phyloP scores from a whole-genome alignment of 495 filamentous ascomycete species.

The Parathielavia appendiculata region DNA sequence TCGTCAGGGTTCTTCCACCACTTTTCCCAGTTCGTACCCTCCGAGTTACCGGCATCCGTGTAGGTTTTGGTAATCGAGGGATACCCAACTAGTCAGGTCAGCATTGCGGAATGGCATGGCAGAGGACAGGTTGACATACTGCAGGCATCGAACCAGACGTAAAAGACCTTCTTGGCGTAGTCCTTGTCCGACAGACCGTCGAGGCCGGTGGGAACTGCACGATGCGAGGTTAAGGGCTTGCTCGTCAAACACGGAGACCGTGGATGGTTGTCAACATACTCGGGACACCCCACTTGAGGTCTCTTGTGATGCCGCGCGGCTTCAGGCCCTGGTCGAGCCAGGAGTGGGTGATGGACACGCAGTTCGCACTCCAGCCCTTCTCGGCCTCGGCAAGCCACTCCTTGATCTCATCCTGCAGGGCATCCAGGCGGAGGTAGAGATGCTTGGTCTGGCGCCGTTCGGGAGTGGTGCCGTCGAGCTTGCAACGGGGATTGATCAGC shows the following conservation, averaged over 20 bases:
- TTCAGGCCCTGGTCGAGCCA: constrained; percentile 82
- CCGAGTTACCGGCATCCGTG: constrained; percentile 48
- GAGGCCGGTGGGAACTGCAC: constrained; percentile 28
- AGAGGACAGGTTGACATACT: constrained; percentile 30
- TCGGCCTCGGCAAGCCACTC: constrained; percentile 56
- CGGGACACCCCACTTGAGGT: constrained; percentile 79
- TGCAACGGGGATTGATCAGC: constrained; percentile 60
- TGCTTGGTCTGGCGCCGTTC: constrained; percentile 58
- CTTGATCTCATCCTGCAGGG: constrained; percentile 66
- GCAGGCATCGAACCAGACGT: constrained; percentile 98
- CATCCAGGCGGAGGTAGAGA: constrained; percentile 74
- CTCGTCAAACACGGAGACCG: too few species aligned
- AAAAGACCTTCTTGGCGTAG: constrained; percentile 81
- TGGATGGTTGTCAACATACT: constrained; percentile 45
- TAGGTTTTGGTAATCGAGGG: constrained; percentile 92
- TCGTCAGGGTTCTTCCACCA: constrained; percentile 94
- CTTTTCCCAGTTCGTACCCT: constrained; percentile 65
- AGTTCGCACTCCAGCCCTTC: constrained; percentile 70
- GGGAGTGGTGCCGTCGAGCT: constrained; percentile 75
- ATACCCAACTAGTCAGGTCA: constrained; percentile 60
- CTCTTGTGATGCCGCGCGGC: constrained; percentile 82
- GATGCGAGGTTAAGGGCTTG: constrained; percentile 1
- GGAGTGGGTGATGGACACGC: constrained; percentile 61
- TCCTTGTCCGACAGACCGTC: constrained; percentile 25
- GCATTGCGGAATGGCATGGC: neutral